phyloP scores from a whole-genome alignment of 2,329 filamentous ascomycete species.

The Pyrenophora seminiperda region DNA sequence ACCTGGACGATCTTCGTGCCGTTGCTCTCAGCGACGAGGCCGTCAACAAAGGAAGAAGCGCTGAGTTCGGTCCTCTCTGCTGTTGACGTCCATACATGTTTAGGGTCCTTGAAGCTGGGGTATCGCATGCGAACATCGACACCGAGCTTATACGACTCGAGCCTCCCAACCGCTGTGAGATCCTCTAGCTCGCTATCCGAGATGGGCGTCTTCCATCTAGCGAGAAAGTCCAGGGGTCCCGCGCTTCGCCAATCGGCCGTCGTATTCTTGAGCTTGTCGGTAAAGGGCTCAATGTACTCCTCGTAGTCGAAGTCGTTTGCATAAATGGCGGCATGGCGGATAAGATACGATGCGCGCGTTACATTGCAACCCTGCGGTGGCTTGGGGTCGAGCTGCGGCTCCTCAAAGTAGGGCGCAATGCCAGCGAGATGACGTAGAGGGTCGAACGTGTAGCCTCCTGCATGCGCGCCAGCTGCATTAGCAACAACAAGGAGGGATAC shows the following conservation, averaged over 20 bases:
- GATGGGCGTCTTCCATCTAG: slow-evolving; percentile 62
- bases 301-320: slow-evolving; percentile 60
- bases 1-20: slow-evolving; percentile 61
- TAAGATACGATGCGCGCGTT: slow-evolving; percentile 55
- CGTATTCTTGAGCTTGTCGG: slow-evolving; percentile 63
- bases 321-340: slow-evolving; percentile 59
- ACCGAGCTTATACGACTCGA: slow-evolving; percentile 65
- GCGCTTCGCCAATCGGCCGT: slow-evolving; percentile 64
- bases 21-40: slow-evolving; percentile 59
- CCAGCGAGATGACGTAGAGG: slow-evolving; percentile 57
- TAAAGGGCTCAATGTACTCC: slow-evolving; percentile 57
- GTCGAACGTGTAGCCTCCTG: slow-evolving; percentile 50
- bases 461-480: slow-evolving; percentile 30
- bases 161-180: slow-evolving; percentile 65
- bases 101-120: slow-evolving; percentile 58
- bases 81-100: slow-evolving; percentile 65
- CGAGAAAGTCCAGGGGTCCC: slow-evolving; percentile 62
- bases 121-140: slow-evolving; percentile 65
- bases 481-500: slow-evolving; percentile 34
- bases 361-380: slow-evolving; percentile 59
- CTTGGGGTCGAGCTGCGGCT: slow-evolving; percentile 54
- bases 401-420: slow-evolving; percentile 58
- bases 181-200: slow-evolving; percentile 62
- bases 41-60: slow-evolving; percentile 63
- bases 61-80: slow-evolving; percentile 66